Percentiles rank a stretch among this genome's conserved stretches.
Evolutionary conservation across 768 basidiomycete genomes (phyloP).

Genomic region (Melanogaster broomeanus): DNA sequence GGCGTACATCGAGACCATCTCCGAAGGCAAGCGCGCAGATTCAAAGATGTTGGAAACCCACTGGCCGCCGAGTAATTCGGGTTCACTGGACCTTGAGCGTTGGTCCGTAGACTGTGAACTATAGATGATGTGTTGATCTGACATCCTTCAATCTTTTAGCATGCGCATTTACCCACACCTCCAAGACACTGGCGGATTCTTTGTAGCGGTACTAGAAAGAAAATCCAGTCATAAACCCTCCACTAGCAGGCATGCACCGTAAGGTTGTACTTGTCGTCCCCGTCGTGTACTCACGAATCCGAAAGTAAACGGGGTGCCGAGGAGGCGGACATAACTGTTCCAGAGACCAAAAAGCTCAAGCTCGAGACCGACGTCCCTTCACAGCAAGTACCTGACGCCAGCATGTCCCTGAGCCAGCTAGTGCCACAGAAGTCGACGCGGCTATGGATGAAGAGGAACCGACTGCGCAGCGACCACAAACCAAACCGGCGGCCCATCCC

Average conservation of each 20-base stretch:
- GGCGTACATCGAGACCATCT: conserved; percentile 53
- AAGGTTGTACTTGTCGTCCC: background rate
- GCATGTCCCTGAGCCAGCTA: conserved; percentile 4
- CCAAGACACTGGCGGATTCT: conserved; percentile 97
- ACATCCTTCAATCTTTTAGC: conserved; percentile 38
- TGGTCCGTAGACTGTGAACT: conserved; percentile 52
- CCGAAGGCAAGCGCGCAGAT: conserved; percentile 48
- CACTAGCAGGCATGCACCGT: conserved; percentile 16
- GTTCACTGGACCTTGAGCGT: conserved; percentile 60
- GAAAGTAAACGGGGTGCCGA: conserved; percentile 50
- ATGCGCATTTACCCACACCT: conserved; percentile 92
- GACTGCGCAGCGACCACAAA: background rate
- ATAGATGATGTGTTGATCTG: background rate
- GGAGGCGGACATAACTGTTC: conserved; percentile 38
- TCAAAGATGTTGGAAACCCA: conserved; percentile 69
- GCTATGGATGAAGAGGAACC: conserved; percentile 3
- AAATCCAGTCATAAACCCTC: conserved; percentile 23
- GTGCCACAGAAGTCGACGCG: conserved; percentile 3
- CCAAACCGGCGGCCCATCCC: background rate
- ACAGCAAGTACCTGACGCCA: conserved; percentile 4
- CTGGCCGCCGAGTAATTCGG: conserved; percentile 77
- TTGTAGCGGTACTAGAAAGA: conserved; percentile 85
- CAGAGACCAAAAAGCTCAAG: conserved; percentile 54
- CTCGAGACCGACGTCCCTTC: conserved; percentile 29
- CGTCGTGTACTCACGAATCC: background rate